phyloP scores from a whole-genome alignment of 2,329 filamentous ascomycete species.

The Cordyceps javanica region DNA sequence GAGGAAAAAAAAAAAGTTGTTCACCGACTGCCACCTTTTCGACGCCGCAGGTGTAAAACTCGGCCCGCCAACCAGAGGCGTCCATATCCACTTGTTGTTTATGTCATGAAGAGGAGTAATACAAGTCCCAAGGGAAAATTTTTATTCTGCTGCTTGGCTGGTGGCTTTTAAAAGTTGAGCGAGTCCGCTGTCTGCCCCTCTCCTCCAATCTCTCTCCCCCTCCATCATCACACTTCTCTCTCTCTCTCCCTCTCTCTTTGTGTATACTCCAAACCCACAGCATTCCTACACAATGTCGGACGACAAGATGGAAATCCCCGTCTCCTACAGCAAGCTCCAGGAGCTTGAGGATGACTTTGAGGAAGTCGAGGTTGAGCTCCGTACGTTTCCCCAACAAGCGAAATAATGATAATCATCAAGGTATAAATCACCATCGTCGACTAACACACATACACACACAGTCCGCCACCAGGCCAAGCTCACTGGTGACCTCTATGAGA shows the following conservation, averaged over 20 bases:
- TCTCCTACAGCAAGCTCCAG: slow-evolving; percentile 70
- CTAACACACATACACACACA: slow-evolving; percentile 35
- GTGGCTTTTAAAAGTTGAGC: background rate
- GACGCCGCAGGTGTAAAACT: background rate
- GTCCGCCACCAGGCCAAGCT: slow-evolving; percentile 68
- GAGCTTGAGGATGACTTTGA: slow-evolving; percentile 80
- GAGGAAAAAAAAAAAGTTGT: background rate
- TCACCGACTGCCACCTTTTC: slow-evolving; percentile 1
- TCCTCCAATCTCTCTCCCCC: background rate
- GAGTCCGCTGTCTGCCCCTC: background rate
- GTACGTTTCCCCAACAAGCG: slow-evolving; percentile 43
- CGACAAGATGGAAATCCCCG: slow-evolving; percentile 29
- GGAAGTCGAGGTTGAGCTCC: slow-evolving; percentile 72
- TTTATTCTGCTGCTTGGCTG: background rate
- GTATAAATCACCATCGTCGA: background rate
- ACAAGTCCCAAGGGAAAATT: background rate
- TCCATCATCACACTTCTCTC: background rate
- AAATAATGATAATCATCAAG: background rate
- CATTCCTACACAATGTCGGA: slow-evolving; percentile 3
- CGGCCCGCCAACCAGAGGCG: slow-evolving; percentile 10
- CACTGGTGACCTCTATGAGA: slow-evolving; percentile 65
- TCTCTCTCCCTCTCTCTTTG: background rate
- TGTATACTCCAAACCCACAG: background rate
- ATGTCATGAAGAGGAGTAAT: slow-evolving; percentile 9
- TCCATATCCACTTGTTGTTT: slow-evolving; percentile 10